Evolutionary conservation across 73 alveolate species (phyloP).

Genomic region (Symbiodinium natans): DNA sequence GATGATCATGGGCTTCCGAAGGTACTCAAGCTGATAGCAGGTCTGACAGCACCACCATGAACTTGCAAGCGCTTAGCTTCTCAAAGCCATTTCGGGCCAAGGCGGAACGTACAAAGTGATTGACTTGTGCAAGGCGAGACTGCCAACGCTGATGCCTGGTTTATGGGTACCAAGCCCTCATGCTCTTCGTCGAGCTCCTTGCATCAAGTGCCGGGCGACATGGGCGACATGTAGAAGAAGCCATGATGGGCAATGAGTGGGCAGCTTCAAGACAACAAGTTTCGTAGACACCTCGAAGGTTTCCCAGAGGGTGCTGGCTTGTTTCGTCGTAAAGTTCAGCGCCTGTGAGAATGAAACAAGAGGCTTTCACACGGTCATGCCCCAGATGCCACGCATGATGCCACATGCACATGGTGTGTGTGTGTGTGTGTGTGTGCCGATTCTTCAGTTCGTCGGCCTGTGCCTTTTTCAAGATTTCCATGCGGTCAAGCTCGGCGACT

Average conservation of each 20-base stretch:
- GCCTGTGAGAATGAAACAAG: not conserved
- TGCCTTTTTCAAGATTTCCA: conserved; percentile 32
- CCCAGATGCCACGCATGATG: no score
- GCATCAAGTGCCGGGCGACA: no score
- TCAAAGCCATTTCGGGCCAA: no score
- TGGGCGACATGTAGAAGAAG: not conserved
- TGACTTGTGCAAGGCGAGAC: no score
- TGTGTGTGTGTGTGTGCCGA: no score
- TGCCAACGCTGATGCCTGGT: no score
- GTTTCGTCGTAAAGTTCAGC: conserved; percentile 18
- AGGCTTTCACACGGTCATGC: not conserved
- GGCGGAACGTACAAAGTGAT: no score
- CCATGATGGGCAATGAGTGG: not conserved
- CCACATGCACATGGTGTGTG: no score
- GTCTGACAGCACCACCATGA: no score
- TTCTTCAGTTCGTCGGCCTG: not conserved
- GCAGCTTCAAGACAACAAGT: not conserved
- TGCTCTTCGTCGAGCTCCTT: not conserved
- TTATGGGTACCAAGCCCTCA: not conserved
- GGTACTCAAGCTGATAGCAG: no score
- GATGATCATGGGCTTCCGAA: no score
- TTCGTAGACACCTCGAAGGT: conserved; percentile 37
- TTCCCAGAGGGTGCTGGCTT: conserved; percentile 54
- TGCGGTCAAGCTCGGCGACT: conserved; percentile 67
- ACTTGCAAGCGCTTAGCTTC: no score